A percentile compares a stretch with the other conserved stretches of the same genome.
These are phyloP conservation scores for Leishmania tropica DNA, from an alignment of 208 protist species.

Conservation along the genomic window DNA sequence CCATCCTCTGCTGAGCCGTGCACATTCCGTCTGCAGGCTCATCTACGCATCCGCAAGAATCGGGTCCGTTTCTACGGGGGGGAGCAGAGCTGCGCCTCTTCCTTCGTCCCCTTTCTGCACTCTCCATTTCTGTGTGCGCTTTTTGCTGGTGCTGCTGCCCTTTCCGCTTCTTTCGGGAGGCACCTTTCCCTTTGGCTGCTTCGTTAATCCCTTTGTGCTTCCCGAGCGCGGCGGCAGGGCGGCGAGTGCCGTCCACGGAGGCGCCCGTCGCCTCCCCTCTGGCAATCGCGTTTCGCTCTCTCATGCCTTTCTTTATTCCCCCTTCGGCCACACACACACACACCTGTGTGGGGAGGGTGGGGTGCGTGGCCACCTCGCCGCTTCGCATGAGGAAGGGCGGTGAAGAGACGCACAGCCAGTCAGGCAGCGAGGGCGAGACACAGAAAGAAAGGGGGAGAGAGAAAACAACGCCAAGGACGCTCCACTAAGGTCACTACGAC, in stretches of 20 bases:
- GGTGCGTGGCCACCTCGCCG: neutral
- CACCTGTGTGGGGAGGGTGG: neutral
- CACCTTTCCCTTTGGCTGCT: neutral
- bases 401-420: neutral
- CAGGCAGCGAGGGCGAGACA: neutral
- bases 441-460: neutral
- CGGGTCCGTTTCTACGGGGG: neutral
- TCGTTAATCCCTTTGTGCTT: neutral
- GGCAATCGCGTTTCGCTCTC: neutral
- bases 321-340: neutral
- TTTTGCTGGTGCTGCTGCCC: neutral
- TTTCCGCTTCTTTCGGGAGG: neutral
- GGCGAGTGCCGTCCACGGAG: neutral
- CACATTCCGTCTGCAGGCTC: neutral
- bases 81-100: neutral
- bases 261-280: neutral
- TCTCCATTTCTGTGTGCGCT: neutral
- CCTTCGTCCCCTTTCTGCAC: neutral
- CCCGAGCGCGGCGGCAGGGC: neutral
- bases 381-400: neutral
- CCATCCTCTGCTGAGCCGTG: neutral
- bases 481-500: conserved; percentile 9
- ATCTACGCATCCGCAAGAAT: neutral
- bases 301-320: neutral
- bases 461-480: neutral